A percentile compares a stretch with the other conserved stretches of the same genome.
Evolutionary conservation across 2,329 filamentous ascomycete species (phyloP).

Genomic region (Calonectria honghensis): DNA sequence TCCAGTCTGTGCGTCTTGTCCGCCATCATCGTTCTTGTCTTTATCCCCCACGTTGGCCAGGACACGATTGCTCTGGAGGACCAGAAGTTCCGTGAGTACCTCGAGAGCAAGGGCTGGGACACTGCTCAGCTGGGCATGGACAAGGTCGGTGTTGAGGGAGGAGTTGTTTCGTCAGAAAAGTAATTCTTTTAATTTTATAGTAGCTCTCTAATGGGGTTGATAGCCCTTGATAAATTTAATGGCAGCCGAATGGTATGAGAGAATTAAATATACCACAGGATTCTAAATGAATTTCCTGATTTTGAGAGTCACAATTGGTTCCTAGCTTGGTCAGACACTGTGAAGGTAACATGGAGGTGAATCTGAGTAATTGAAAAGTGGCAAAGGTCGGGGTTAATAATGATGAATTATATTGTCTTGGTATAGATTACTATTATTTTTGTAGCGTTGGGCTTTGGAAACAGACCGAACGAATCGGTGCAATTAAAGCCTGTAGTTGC

Average conservation of each 20-base stretch:
- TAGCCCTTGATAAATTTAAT: neutral
- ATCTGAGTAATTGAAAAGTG: neutral
- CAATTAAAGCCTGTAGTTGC: neutral
- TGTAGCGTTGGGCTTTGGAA: neutral
- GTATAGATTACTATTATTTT: neutral
- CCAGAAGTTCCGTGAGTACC: constrained; percentile 81
- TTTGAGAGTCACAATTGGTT: neutral
- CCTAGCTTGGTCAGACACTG: neutral
- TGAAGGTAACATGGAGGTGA: neutral
- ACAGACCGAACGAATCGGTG: neutral
- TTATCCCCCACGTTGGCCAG: constrained; percentile 86
- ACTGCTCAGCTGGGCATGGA: constrained; percentile 71
- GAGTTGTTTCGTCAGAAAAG: constrained; percentile 1
- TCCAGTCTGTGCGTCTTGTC: constrained; percentile 85
- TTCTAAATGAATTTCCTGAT: neutral
- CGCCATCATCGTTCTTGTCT: constrained; percentile 75
- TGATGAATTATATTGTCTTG: neutral
- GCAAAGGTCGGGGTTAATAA: neutral
- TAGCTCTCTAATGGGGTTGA: neutral
- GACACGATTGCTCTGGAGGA: constrained; percentile 91
- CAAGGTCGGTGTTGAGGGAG: constrained; percentile 51
- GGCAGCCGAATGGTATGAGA: neutral
- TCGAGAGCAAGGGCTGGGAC: constrained; percentile 86
- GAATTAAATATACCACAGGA: neutral
- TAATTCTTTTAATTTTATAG: neutral